Base-by-base conservation (phyloP, 768 basidiomycete species). In the Collybiopsis luxurians region DNA sequence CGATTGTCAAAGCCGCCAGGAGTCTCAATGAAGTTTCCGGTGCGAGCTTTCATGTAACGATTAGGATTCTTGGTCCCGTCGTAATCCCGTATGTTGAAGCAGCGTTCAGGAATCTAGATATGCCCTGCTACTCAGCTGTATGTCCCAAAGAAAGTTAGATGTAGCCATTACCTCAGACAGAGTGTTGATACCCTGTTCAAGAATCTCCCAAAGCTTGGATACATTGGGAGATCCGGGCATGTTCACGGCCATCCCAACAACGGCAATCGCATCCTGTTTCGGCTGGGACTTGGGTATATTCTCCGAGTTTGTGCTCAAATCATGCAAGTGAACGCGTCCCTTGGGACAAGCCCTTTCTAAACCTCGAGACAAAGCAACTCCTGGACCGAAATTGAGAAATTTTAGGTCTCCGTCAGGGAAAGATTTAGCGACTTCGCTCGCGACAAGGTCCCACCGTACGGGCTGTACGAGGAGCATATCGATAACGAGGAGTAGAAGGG, bases 161-260 rank as follows among this genome's bases (percentile, higher is more conserved):
- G 19, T 4, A 36, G 10, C 19, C n/a, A 7, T 52, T 54, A 88
- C 89, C 76, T 83, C 75, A 26, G 79, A 69, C 42, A 84, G 61
- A 0, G 83, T 87, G 64, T 81, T 83, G 31, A 75, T 64, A 15
- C 86, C 85, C 42, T 76, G 64, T 63, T 81, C 73, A 4, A 90
- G 75, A 4, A 88, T 26, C 10, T 79, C 69, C 89, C 89, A 89
- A 2, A 90, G 71, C 53, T 77, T 68, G 6, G 70, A 66, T 2
- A 70, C 60, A 61, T 77, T 73, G 1, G 69, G 60, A 2, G 86
- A 85, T 2, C 85, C 82, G n/a, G 79, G 79, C 71, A 79, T 71
- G 48, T 77, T 80, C 40, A 83, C 75, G 1, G 86, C 83, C 86
- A 89, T 88, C 9, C 89, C 89, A 47, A 89, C 72, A 55, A 90